These are phyloP conservation scores for Arachis stenosperma DNA, from an alignment of 306 rosid genomes.

Conservation along the genomic window DNA sequence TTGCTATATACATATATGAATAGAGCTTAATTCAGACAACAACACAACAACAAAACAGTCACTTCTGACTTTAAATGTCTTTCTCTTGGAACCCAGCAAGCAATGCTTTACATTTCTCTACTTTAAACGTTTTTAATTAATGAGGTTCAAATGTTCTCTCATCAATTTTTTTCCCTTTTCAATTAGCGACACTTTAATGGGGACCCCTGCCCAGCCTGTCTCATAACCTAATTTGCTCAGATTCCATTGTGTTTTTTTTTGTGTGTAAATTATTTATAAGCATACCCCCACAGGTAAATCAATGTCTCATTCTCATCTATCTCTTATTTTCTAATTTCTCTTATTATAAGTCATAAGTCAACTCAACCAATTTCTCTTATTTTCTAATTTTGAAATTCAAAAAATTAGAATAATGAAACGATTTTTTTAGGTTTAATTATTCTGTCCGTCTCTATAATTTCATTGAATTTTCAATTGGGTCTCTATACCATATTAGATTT, in stretches of 20 bases:
- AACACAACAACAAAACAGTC: slow-evolving; percentile 36
- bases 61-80: not conserved
- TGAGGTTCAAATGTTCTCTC: slow-evolving; percentile 38
- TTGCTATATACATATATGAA: not conserved
- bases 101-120: not conserved
- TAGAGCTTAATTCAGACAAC: slow-evolving; percentile 37
- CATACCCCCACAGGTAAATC: slow-evolving; percentile 68
- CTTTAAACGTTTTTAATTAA: not conserved
- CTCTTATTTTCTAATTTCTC: too few species aligned
- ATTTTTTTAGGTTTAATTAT: too few species aligned
- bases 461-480: too few species aligned
- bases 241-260: slow-evolving; percentile 45
- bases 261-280: slow-evolving; percentile 45
- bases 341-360: too few species aligned
- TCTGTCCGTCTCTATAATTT: too few species aligned
- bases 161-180: not conserved
- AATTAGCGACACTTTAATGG: slow-evolving; percentile 42
- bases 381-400: too few species aligned
- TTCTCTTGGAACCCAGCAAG: slow-evolving; percentile 16
- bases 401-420: too few species aligned
- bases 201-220: slow-evolving; percentile 67
- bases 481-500: too few species aligned
- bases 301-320: slow-evolving; percentile 39
- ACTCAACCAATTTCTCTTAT: too few species aligned
- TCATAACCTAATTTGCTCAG: slow-evolving; percentile 45